Base-by-base conservation (phyloP, 257 asterid species). In the Echium plantagineum region DNA sequence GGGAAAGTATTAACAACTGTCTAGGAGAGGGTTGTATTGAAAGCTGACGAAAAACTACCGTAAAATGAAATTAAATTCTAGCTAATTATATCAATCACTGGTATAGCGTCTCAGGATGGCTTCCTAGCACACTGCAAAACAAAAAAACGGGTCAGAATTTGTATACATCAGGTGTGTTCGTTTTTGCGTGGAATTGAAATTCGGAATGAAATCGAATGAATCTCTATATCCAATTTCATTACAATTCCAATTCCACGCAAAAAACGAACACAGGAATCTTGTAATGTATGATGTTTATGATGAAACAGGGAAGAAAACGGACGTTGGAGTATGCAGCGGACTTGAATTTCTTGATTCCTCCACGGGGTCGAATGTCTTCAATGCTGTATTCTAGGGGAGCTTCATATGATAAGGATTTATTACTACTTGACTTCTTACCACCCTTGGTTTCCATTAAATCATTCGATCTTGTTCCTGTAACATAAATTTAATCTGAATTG, bases 281-380 rank as follows among this genome's bases (percentile, higher is more conserved):
- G 26, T 38, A 60, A 32, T 9, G n/a, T 56, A 22, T 32, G 16
- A 12, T 30, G 3, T 10, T 6, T 12, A n/a, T 6, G 31, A 59
- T 5, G 17, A 6, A 35, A 64, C 9, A 31, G 9, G 10, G 58
- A 49, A 28, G 16, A 19, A 60, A 73, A 68, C 95, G 70, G 63
- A 87, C 95, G 95, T 85, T 85, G 68, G 86, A 88, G 95, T 88
- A 88, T 18, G 94, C 96, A 83, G 96, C 96, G 63, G 96, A 88
- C 85, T 86, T 80, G 90, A 88, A 88, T 75, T 83, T 88, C 94
- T 83, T 77, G 83, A 83, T 80, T 72, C 95, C 96, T 55, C 96
- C 96, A 78, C 75, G 69, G 21, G 96, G 96, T 74, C 96, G 90
- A 59, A 88, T 64, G 95, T 88, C 96, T 69, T 88, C 96, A 81